These are phyloP conservation scores for Cyberlindnera veronae DNA, from an alignment of 805 yeast genomes.

Conservation along the genomic window DNA sequence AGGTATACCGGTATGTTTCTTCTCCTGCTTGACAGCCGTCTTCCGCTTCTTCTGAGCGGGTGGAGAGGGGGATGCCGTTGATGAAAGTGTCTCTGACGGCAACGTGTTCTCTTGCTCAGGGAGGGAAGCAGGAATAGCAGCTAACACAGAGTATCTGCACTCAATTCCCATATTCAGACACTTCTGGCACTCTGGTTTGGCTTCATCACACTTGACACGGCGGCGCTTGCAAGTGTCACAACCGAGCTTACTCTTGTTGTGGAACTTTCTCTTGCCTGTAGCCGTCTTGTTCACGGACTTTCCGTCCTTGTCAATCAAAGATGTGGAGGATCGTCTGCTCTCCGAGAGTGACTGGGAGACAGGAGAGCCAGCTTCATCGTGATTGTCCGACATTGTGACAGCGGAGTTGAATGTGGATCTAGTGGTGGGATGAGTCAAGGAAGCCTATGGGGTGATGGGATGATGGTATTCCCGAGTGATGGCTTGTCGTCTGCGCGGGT, in stretches of 20 bases:
- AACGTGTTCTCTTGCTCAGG: too few relatives aligned
- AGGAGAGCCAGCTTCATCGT: slow-evolving; percentile 2
- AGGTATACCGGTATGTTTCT: too few relatives aligned
- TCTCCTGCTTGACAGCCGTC: too few relatives aligned
- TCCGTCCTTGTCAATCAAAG: slow-evolving; percentile 36
- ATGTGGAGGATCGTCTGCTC: slow-evolving; percentile 10
- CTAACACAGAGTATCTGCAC: slow-evolving; percentile 52
- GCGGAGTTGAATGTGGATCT: too few relatives aligned
- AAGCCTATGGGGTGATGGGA: too few relatives aligned
- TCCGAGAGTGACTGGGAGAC: slow-evolving; percentile 3
- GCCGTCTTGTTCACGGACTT: slow-evolving; percentile 40
- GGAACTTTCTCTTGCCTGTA: slow-evolving; percentile 80
- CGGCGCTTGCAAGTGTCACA: slow-evolving; percentile 87
- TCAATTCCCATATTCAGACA: slow-evolving; percentile 76
- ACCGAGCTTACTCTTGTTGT: slow-evolving; percentile 84
- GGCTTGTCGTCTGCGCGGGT: too few relatives aligned
- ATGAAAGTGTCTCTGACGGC: too few relatives aligned
- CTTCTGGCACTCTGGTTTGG: slow-evolving; percentile 72
- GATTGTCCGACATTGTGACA: not conserved
- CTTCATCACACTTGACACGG: slow-evolving; percentile 91
- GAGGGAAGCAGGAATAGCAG: not conserved
- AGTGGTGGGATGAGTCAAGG: too few relatives aligned
- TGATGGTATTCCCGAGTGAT: too few relatives aligned
- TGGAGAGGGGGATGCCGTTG: too few relatives aligned
- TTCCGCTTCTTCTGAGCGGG: too few relatives aligned